Conservation (phyloP, 1,139 yeast species). For the Blastobotrys ciferrii region DNA sequence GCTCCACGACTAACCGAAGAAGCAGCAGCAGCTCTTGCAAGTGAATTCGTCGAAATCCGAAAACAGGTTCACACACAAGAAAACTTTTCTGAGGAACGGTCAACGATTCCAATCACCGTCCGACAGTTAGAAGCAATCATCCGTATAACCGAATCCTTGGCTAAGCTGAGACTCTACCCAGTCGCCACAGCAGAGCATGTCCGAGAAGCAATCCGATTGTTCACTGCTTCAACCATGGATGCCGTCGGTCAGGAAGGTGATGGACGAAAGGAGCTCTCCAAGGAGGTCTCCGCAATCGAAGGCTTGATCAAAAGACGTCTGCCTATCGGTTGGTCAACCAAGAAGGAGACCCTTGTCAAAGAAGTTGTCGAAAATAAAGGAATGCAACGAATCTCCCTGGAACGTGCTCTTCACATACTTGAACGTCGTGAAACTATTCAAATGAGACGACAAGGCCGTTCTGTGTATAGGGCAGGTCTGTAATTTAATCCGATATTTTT, state of each 20-base stretch:
- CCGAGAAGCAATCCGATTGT: constrained; percentile 90
- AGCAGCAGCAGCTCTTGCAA: constrained; percentile 88
- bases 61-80: constrained; percentile 81
- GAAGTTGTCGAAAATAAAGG: constrained; percentile 73
- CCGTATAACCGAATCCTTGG: constrained; percentile 92
- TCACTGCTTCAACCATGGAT: constrained; percentile 96
- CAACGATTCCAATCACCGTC: constrained; percentile 94
- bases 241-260: constrained; percentile 86
- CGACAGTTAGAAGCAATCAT: constrained; percentile 97
- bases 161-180: constrained; percentile 79
- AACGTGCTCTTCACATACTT: constrained; percentile 74
- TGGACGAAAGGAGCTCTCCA: constrained; percentile 50
- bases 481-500: constrained; percentile 30
- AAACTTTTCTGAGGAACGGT: constrained; percentile 77
- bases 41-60: constrained; percentile 90
- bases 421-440: constrained; percentile 86
- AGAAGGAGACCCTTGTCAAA: constrained; percentile 75
- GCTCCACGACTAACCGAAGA: constrained; percentile 90
- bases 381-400: constrained; percentile 70
- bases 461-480: constrained; percentile 77
- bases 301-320: constrained; percentile 82
- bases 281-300: constrained; percentile 77
- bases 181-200: constrained; percentile 88
- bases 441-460: constrained; percentile 85
- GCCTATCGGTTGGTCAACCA: constrained; percentile 96